Conservation (phyloP, 2,329 filamentous ascomycete genomes). For the Nigrograna mackinnonii region DNA sequence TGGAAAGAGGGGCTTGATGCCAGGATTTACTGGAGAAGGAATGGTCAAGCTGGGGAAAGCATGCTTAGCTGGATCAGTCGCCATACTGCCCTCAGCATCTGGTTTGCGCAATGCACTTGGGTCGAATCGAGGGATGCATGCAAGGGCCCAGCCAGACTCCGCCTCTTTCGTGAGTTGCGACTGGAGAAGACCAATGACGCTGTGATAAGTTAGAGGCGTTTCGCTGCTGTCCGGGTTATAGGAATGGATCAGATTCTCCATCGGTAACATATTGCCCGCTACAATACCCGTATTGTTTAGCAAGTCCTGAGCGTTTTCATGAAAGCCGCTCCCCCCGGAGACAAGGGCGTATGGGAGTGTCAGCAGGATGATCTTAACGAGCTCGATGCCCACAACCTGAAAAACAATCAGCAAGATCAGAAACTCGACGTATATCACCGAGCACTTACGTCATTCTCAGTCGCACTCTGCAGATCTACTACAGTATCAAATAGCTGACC, state of each 20-base stretch:
- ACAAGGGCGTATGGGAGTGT: constrained; percentile 85
- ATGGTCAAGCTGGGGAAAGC: constrained; percentile 75
- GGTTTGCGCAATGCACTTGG: constrained; percentile 55
- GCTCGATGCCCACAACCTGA: constrained; percentile 73
- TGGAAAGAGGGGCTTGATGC: constrained; percentile 78
- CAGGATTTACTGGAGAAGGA: constrained; percentile 74
- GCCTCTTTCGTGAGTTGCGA: constrained; percentile 82
- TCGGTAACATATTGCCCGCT: constrained; percentile 80
- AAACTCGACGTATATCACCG: not conserved
- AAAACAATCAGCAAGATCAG: constrained; percentile 8
- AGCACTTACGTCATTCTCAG: constrained; percentile 81
- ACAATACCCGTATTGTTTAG: constrained; percentile 96
- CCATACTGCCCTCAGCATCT: constrained; percentile 64
- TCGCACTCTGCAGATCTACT: constrained; percentile 90
- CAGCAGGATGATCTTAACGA: constrained; percentile 94
- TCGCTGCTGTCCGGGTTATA: constrained; percentile 69
- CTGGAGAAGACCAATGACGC: constrained; percentile 80
- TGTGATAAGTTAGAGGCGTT: constrained; percentile 67
- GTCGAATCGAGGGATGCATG: constrained; percentile 62
- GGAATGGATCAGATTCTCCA: constrained; percentile 85
- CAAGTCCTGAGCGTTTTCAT: constrained; percentile 73
- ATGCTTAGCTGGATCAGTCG: constrained; percentile 64
- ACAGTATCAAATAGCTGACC: constrained; percentile 90
- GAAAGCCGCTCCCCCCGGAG: constrained; percentile 41
- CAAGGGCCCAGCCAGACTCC: constrained; percentile 72